Evolutionary conservation across 352 stramenopile species (phyloP), one percentile per base, ranked within the genome.

Genomic region (Phytophthora colocasiae): DNA sequence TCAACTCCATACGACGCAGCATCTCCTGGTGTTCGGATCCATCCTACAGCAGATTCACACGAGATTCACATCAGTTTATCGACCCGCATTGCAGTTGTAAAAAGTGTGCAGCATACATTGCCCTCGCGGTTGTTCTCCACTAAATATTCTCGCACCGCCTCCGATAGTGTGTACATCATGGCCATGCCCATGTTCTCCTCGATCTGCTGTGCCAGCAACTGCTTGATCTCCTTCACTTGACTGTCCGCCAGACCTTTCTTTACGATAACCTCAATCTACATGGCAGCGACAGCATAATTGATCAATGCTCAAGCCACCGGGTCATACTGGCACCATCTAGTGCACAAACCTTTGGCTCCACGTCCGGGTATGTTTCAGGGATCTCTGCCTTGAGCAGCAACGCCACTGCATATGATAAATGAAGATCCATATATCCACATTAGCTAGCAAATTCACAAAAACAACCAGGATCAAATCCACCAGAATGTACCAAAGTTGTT

Each of bases 11-110:
- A 26, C 88, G 88, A 59, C 85, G 86, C 56, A 96, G 72, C 88
- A 96, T 96, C 62, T 96, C 85, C 44, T 96, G 86, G 65, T 96
- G 92, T 68, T 96, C 88, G 24, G 87, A 95, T 26, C 87, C 88
- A 63, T 94, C 88, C 86, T 94, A 47, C 49, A 24, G 32, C 26
- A 53, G 24, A 48, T 58, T 46, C 40, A 62, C 26, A 57, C 32
- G 46, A 64, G 12, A 63, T 57, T 52, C 26, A 57, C 49, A 31
- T 48, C 31, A 69, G 43, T 15, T 11, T 14, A 22, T 22, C 1
- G 22, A 22, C 0, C 22, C 22, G 22, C 22, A 29, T 14, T 11
- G 31, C 11, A 10, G 4, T 36, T 14, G 9, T 2, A 36, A 36
- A 8, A 8, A 14, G 11, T 14, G 2, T 7, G 17, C 26, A 78